Percentiles rank a stretch among this genome's conserved stretches.
Conservation (phyloP, 129 eudicot genomes). For the Flaveria sonorensis region DNA sequence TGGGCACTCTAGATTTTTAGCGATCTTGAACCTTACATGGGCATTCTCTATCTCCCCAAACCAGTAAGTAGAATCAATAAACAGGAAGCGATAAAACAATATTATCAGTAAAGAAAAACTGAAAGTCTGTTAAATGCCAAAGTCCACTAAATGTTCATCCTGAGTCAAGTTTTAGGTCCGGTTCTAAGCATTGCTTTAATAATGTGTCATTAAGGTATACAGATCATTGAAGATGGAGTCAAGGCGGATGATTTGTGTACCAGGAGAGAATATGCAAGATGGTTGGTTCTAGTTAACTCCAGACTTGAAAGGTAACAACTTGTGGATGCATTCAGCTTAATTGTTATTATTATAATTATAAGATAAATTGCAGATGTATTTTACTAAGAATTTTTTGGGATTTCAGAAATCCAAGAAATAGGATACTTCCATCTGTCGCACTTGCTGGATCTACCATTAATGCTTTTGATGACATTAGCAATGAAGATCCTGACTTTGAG, state of each 20-base stretch:
- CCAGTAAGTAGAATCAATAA: no score
- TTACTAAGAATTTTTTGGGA: neutral
- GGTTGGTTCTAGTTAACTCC: slow-evolving; percentile 73
- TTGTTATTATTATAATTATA: neutral
- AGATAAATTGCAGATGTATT: neutral
- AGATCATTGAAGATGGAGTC: slow-evolving; percentile 83
- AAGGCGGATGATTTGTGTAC: slow-evolving; percentile 76
- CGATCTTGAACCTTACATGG: no score
- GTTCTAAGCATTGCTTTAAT: slow-evolving; percentile 47
- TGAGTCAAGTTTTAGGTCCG: slow-evolving; percentile 32
- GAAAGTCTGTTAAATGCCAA: neutral
- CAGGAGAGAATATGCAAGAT: slow-evolving; percentile 92
- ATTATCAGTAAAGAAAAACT: neutral
- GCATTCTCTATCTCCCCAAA: no score
- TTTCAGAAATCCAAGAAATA: slow-evolving; percentile 68
- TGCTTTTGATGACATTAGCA: slow-evolving; percentile 74
- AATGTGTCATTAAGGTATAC: slow-evolving; percentile 58
- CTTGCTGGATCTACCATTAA: slow-evolving; percentile 70
- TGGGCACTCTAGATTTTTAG: no score
- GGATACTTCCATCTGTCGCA: slow-evolving; percentile 57
- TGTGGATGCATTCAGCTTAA: neutral
- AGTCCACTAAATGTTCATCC: neutral
- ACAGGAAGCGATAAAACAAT: neutral
- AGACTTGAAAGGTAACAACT: slow-evolving; percentile 73
- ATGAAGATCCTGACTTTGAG: slow-evolving; percentile 80